A percentile compares a stretch with the other conserved stretches of the same genome.
phyloP scores from a whole-genome alignment of 2,329 filamentous ascomycete species.

The Microdochium bolleyi region DNA sequence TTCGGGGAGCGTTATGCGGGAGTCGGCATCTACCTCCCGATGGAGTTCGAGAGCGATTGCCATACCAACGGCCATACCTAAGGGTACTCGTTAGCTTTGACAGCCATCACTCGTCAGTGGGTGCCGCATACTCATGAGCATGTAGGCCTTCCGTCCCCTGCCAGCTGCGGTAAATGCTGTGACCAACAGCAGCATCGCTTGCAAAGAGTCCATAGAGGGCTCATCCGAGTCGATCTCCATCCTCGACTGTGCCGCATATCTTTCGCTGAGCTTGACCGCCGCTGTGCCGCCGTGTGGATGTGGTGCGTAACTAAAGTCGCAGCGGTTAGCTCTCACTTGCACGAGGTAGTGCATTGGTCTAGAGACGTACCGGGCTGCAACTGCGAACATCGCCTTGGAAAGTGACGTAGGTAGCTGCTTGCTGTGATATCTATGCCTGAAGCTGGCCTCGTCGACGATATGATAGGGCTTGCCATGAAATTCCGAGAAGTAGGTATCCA shows the following conservation, averaged over 20 bases:
- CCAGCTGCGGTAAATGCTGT: slow-evolving; percentile 71
- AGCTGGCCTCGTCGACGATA: slow-evolving; percentile 69
- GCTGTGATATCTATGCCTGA: slow-evolving; percentile 62
- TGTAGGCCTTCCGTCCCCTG: slow-evolving; percentile 77
- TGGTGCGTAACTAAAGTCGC: slow-evolving; percentile 51
- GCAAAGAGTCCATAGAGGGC: slow-evolving; percentile 69
- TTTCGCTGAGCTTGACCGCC: slow-evolving; percentile 60
- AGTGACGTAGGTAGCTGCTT: slow-evolving; percentile 55
- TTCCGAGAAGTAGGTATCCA: slow-evolving; percentile 73
- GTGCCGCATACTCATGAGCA: slow-evolving; percentile 61
- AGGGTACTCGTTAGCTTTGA: slow-evolving; percentile 21
- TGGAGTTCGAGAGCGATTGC: slow-evolving; percentile 75
- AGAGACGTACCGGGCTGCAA: slow-evolving; percentile 48
- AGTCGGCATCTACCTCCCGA: slow-evolving; percentile 59
- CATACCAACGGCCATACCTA: slow-evolving; percentile 74
- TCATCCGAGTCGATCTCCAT: slow-evolving; percentile 70
- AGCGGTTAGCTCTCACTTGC: neutral
- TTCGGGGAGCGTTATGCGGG: slow-evolving; percentile 57
- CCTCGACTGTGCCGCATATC: slow-evolving; percentile 64
- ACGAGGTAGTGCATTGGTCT: neutral
- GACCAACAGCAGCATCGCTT: slow-evolving; percentile 67
- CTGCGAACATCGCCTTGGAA: slow-evolving; percentile 49
- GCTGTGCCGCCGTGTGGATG: slow-evolving; percentile 61
- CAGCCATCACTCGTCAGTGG: neutral
- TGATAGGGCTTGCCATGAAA: slow-evolving; percentile 78